Evolutionary conservation across 352 stramenopile species (phyloP).

Genomic region (Pythium phragmiticola): DNA sequence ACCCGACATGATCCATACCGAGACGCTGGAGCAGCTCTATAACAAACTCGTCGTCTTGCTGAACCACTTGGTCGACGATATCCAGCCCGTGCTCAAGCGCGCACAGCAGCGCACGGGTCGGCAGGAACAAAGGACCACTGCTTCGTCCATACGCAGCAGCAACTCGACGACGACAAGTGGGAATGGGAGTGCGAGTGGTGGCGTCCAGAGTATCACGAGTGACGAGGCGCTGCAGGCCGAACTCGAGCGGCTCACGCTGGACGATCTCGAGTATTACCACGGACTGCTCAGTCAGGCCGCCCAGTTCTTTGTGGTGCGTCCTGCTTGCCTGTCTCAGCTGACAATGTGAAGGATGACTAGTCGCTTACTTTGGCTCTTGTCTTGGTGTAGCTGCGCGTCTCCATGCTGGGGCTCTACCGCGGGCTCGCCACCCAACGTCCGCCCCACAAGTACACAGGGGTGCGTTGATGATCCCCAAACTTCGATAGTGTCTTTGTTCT

Average conservation of each 20-base stretch:
- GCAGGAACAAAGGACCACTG: not conserved
- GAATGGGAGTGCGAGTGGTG: not conserved
- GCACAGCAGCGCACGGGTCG: constrained; percentile 15
- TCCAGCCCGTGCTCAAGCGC: constrained; percentile 24
- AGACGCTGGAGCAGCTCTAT: constrained; percentile 37
- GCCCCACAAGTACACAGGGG: constrained; percentile 54
- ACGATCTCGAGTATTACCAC: constrained; percentile 73
- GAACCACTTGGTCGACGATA: constrained; percentile 32
- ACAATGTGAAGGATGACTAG: not conserved
- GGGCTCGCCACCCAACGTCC: constrained; percentile 44
- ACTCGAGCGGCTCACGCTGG: constrained; percentile 28
- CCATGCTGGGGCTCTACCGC: constrained; percentile 76
- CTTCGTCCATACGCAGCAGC: not conserved
- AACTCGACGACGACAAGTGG: not conserved
- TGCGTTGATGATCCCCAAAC: constrained; percentile 20
- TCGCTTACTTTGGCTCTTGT: not conserved
- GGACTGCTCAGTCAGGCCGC: constrained; percentile 70
- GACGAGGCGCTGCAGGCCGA: constrained; percentile 20
- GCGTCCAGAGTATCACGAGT: constrained; percentile 16
- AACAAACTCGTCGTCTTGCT: constrained; percentile 35
- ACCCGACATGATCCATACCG: constrained; percentile 28
- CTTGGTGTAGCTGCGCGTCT: constrained; percentile 48
- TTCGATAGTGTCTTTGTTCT: not conserved
- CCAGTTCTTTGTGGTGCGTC: constrained; percentile 72
- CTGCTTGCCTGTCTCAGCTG: not conserved